A percentile compares a stretch with the other conserved stretches of the same genome.
phyloP scores from a whole-genome alignment of 257 asterid genomes.

The Agastache rugosa region DNA sequence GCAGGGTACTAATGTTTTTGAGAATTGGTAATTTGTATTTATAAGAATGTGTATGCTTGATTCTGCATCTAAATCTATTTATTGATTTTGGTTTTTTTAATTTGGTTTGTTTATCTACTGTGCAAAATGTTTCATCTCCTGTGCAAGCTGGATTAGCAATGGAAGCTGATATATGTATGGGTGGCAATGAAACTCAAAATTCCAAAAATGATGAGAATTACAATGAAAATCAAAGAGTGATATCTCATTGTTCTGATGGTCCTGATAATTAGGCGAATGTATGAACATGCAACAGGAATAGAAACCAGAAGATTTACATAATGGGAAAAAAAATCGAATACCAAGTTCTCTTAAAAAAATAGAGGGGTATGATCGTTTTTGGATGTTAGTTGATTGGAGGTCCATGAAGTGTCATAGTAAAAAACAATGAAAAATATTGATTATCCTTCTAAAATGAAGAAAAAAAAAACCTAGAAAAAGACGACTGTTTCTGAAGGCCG shows the following conservation, averaged over 20 bases:
- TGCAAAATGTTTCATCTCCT: no score
- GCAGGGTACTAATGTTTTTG: background rate
- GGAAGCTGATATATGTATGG: no score
- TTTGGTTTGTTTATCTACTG: no score
- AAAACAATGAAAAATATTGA: no score
- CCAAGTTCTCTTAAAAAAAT: conserved; percentile 26
- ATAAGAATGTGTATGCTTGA: conserved; percentile 15
- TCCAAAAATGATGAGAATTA: background rate
- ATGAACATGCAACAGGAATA: conserved; percentile 20
- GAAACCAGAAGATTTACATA: conserved; percentile 19
- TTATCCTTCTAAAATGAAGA: no score
- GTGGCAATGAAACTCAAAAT: no score
- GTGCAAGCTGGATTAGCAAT: no score
- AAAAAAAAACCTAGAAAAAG: no score
- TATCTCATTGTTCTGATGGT: conserved; percentile 15
- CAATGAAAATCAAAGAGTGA: conserved; percentile 11
- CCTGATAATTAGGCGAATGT: conserved; percentile 9
- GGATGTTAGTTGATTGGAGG: conserved; percentile 21
- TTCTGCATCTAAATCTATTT: conserved; percentile 15
- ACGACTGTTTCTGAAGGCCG: no score
- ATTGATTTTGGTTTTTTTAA: background rate
- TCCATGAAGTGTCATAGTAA: background rate
- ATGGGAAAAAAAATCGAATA: conserved; percentile 20
- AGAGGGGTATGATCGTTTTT: conserved; percentile 36
- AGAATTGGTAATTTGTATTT: background rate